Evolutionary conservation across 1,139 yeast genomes (phyloP), one percentile per base, ranked within the genome.

Genomic region (Candida neerlandica): DNA sequence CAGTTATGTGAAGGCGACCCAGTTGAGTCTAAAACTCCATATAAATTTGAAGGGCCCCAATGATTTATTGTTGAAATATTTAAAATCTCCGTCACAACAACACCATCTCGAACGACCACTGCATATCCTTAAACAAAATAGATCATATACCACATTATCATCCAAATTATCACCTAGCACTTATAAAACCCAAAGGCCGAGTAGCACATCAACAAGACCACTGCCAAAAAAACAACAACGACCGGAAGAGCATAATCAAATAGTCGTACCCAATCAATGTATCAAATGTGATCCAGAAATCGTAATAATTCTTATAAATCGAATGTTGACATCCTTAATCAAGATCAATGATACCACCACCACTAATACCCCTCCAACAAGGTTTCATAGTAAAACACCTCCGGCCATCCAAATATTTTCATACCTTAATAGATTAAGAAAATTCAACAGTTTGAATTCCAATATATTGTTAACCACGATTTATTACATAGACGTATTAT

Each of bases 351-450:
- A 90, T 63, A 70, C 72, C 43, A 57, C 26, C n/a, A 35, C 48
- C n/a, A 23, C 52, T 7, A 55, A 55, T 27, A 52, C 45, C 40
- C 53, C 77, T 41, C 74, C 94, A 46, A 94, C 99, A 0, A 76
- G 98, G 56, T 94, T 92, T 64, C 99, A 94, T 65, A 91, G 97
- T 4, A 70, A 97, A 54, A 85, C 95, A 0, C 97, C 97, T 1
- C 98, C 99, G 0, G 81, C 81, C 19, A 94, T 94, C 43, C 86
- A 96, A 1, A 82, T 91, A 6, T 80, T 79, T 53, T 89, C 89
- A 50, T 94, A 94, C 60, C 70, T 94, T 43, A 69, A 84, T 43
- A 79, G 99, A 58, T 74, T 94, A 46, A 80, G 94, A 5, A 87
- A 89, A 60, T 94, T 89, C 68, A 91, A 96, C 55, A 84, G 90